A percentile compares a stretch with the other conserved stretches of the same genome.
Evolutionary conservation across 108 stramenopile species (phyloP).

Genomic region (Skeletonema potamos): DNA sequence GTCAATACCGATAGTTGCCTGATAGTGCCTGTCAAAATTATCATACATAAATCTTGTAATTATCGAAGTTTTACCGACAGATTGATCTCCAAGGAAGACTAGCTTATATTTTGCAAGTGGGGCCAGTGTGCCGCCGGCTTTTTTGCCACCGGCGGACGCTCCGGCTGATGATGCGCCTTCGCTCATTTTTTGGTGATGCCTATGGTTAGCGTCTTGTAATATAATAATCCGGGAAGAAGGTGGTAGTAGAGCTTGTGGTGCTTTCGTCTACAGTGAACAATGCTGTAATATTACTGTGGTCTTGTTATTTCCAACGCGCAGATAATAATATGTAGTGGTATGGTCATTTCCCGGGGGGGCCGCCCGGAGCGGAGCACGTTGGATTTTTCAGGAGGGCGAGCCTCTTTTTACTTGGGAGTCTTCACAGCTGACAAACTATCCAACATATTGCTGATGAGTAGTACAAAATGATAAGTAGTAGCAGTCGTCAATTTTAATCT

Average conservation of each 20-base stretch:
- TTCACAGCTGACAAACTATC: no score
- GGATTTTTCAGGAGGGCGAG: not conserved
- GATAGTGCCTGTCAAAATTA: conserved; percentile 96
- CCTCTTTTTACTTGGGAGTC: no score
- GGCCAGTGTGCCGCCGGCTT: conserved; percentile 57
- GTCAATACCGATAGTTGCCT: conserved; percentile 99
- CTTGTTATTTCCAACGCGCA: not conserved
- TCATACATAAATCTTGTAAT: conserved; percentile 98
- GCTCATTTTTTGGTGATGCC: not conserved
- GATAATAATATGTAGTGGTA: not conserved
- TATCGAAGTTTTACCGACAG: conserved; percentile 99
- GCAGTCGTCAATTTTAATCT: no score
- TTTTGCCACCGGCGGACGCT: not conserved
- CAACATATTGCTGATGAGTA: no score
- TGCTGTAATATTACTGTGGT: not conserved
- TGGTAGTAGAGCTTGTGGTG: not conserved
- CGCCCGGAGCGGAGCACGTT: no score
- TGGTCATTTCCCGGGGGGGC: not conserved
- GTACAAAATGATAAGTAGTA: no score
- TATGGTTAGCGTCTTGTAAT: not conserved
- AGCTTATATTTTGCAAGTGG: conserved; percentile 97
- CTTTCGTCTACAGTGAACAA: not conserved
- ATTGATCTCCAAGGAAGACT: conserved; percentile 99
- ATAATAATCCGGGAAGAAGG: not conserved
- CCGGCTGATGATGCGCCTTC: not conserved